phyloP scores from a whole-genome alignment of 1,139 yeast genomes.

The Maudiozyma humilis region DNA sequence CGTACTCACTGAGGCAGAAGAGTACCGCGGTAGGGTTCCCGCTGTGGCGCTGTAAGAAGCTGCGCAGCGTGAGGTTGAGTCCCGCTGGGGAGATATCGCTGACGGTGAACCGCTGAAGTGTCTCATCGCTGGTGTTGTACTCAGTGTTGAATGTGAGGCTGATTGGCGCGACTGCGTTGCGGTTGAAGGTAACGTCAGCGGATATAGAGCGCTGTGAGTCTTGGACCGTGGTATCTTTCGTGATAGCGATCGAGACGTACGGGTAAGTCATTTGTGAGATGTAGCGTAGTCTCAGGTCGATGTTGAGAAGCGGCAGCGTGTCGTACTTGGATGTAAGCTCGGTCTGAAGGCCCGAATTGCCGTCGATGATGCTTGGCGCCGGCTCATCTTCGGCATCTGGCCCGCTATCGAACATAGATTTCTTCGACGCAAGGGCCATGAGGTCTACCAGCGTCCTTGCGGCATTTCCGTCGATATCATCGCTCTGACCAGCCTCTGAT shows the following conservation, averaged over 20 bases:
- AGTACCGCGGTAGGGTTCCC: constrained; percentile 7
- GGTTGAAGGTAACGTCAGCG: neutral
- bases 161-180: neutral
- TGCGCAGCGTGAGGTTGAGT: neutral
- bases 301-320: constrained; percentile 23
- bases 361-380: constrained; percentile 4
- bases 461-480: constrained; percentile 7
- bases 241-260: neutral
- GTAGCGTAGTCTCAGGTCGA: constrained; percentile 18
- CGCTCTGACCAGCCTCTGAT: neutral
- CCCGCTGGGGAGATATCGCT: constrained; percentile 4
- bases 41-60: neutral
- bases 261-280: constrained; percentile 6
- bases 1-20: constrained; percentile 10
- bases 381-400: constrained; percentile 2
- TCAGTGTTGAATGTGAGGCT: constrained; percentile 1
- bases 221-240: neutral
- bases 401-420: constrained; percentile 6
- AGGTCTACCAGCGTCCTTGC: constrained; percentile 10
- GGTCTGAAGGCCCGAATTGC: constrained; percentile 6
- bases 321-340: constrained; percentile 18
- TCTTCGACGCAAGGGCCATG: constrained; percentile 7
- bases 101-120: constrained; percentile 5
- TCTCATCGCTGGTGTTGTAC: constrained; percentile 5
- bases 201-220: neutral